Evolutionary conservation across 2,329 filamentous ascomycete genomes (phyloP).

Genomic region (Apiospora koreana): DNA sequence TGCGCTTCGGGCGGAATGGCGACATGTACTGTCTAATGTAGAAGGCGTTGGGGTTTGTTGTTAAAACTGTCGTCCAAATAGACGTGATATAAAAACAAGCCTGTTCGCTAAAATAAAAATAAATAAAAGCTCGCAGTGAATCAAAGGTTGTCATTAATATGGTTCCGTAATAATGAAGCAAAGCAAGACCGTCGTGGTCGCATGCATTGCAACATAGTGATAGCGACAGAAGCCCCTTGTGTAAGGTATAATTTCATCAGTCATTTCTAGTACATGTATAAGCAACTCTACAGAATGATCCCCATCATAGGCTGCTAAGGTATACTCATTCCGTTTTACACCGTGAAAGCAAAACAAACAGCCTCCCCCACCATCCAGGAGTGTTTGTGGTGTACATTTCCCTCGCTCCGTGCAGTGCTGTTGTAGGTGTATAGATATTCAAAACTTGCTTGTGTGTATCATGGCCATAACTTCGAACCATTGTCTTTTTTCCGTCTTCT

Average conservation of each 20-base stretch:
- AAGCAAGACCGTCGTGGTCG: too few species aligned
- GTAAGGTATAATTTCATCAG: not conserved
- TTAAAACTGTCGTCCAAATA: not conserved
- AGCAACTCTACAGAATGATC: not conserved
- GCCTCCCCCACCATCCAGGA: not conserved
- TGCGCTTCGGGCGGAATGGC: not conserved
- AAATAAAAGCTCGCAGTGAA: not conserved
- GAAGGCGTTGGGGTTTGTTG: not conserved
- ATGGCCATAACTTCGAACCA: not conserved
- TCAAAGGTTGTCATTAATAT: not conserved
- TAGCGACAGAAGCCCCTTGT: too few species aligned
- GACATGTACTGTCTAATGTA: not conserved
- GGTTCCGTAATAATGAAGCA: not conserved
- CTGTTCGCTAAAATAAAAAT: too few species aligned
- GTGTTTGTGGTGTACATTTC: not conserved
- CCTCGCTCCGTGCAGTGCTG: not conserved
- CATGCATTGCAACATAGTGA: not conserved
- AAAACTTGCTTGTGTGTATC: not conserved
- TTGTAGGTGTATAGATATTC: not conserved
- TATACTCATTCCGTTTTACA: not conserved
- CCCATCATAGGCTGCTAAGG: not conserved
- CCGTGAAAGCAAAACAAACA: not conserved
- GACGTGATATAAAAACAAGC: not conserved
- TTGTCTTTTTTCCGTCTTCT: not conserved
- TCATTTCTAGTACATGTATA: slow-evolving; percentile 2